Evolutionary conservation across 2,329 filamentous ascomycete species (phyloP), one percentile per base, ranked within the genome.

Genomic region (Anthostomella pinea): DNA sequence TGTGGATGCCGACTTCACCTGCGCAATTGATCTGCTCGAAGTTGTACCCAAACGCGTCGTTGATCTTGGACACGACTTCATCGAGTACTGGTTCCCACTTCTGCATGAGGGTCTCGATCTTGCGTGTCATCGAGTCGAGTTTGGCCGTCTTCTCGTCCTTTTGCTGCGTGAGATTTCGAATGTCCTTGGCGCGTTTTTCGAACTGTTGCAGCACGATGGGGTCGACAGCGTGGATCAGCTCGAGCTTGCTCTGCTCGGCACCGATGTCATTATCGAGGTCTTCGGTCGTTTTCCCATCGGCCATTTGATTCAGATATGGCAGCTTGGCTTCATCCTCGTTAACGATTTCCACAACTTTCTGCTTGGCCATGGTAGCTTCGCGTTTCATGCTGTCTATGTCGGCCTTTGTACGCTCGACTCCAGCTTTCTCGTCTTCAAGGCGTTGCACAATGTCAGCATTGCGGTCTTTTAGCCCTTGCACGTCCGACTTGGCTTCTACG

Each of bases 11-110:
- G 4, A 98, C 89, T 63, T 97, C 87, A 22, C 93, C 93, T 5
- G 90, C 90, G 61, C 93, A 97, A 48, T 83, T 88, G 57, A 98
- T 97, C 59, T 91, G 84, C 54, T 87, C 80, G 60, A 98, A 97
- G 55, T 95, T 97, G 60, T 91, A 84, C 5, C 85, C 81, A 62
- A 98, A 98, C 0, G 90, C 90, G 31, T 87, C 80, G 58, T 87
- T 95, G 64, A 98, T 96, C 56, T 82, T 81, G 14, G 69, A 68
- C 25, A 96, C 75, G 3, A 98, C 73, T 15, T 69, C 72, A 49
- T 97, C 90, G 3, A 98, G 73, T 51, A 76, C 68, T 1, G 89
- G 89, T 62, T 97, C 93, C 87, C 89, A 98, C 45, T 77, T 70
- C 11, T 69, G 68, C 51, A 83, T 82, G 37, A 95, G 65, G 23